Base-by-base conservation (phyloP, 2,329 filamentous ascomycete species). In the Amylocarpus encephaloides region DNA sequence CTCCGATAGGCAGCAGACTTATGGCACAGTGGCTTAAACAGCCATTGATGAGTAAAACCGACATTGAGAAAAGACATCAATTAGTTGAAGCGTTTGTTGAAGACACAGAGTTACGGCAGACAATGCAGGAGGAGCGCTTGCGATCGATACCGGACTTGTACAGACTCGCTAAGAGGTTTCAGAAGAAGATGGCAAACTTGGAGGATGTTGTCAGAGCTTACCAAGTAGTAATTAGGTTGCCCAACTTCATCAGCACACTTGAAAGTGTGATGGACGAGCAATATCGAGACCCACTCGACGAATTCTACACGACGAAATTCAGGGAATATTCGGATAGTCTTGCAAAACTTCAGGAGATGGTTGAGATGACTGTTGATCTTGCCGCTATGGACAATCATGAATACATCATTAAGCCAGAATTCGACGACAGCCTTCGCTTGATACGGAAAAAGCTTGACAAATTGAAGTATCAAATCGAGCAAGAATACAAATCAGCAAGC, bases 381-480 rank as follows among this genome's bases (percentile, higher is more conserved):
- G 88, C 95, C 51, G 93, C 93, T 2, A 79, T 98, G 10, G 92
- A 98, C 63, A 90, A 93, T 59, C 93, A 98, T 64, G 93, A 98
- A 66, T 98, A 94, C 70, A 92, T 96, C 62, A 98, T 98, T 77
- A 98, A 97, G 70, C 88, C 94, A 1, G 93, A 98, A 64, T 98
- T 96, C 57, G 93, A 98, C 63, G 90, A 96, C 51, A 80, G 83
- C 48, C 74, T 98, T 34, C 82, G 86, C 15, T 82, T 88, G n/a
- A 94, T 98, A 59, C 83, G 88, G 46, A 91, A 88, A 71, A 93
- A 92, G 66, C 80, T 98, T 1, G 92, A 97, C 64, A 88, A 85
- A 64, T 73, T 95, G 26, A 84, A 85, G 56, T 74, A 82, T 39
- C 85, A 91, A 48, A 96, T 98, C 80, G 80, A 91, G 45, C 76